phyloP scores from a whole-genome alignment of 805 yeast genomes.

The Monosporozyma siamensis region DNA sequence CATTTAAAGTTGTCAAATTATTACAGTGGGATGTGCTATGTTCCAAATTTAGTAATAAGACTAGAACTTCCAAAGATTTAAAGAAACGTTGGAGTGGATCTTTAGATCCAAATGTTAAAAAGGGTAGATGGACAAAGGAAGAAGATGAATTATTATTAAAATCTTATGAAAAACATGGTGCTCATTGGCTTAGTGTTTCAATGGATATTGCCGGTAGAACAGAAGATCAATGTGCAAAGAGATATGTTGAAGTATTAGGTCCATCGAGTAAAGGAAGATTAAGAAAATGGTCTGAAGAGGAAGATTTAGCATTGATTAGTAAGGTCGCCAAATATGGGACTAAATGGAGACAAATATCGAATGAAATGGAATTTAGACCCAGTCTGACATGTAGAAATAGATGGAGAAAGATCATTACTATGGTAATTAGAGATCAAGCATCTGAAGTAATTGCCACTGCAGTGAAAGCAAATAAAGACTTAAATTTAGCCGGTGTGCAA shows the following conservation, averaged over 20 bases:
- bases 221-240: conserved; percentile 89
- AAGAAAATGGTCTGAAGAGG: conserved; percentile 70
- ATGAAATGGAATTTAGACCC: conserved; percentile 68
- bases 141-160: conserved; percentile 62
- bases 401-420: conserved; percentile 80
- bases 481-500: conserved; percentile 9
- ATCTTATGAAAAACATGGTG: conserved; percentile 61
- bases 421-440: conserved; percentile 61
- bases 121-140: conserved; percentile 78
- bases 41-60: conserved; percentile 35
- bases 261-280: conserved; percentile 70
- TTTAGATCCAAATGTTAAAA: conserved; percentile 68
- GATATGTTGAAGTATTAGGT: conserved; percentile 81
- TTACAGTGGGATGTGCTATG: conserved; percentile 60
- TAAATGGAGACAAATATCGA: conserved; percentile 77
- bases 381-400: conserved; percentile 84
- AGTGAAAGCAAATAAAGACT: conserved; percentile 43
- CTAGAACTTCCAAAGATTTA: conserved; percentile 70
- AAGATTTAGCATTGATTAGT: conserved; percentile 61
- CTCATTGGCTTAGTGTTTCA: conserved; percentile 82
- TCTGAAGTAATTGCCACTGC: conserved; percentile 45
- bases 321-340: conserved; percentile 70
- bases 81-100: conserved; percentile 83
- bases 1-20: conserved; percentile 23
- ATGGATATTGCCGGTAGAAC: conserved; percentile 72